Evolutionary conservation across 495 filamentous ascomycete genomes (phyloP), one percentile per base, ranked within the genome.

Genomic region (Xylaria palmicola): DNA sequence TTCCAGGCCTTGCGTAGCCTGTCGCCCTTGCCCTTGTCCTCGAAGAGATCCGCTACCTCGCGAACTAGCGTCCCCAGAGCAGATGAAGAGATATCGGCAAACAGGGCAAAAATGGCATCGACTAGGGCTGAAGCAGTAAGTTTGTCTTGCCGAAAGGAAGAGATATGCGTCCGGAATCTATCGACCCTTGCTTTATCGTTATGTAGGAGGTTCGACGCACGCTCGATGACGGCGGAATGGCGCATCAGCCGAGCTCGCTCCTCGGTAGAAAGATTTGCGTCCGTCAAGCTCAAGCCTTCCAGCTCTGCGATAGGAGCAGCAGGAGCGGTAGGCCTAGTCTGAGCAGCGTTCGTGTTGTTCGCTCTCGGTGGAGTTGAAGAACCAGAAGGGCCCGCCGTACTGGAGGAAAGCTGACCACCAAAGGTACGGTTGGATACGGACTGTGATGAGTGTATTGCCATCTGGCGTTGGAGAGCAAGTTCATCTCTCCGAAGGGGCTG

Each of bases 21-120:
- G 9, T 85, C 86, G 12, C 82, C 84, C 68, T 96, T 97, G 10
- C 66, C 68, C 41, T 87, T 82, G 49, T 93, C 88, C 64, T 98
- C 92, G 66, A 92, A 99, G 20, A 98, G 88, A 4, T 98, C 95
- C 19, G 92, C 90, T 4, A 97, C 86, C 65, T 98, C 95, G 47
- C 92, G 90, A 64, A 98, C 84, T 0, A 98, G 82, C 40, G 92
- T 97, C 8, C 93, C 92, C 0, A 99, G 79, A 37, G 96, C 90
- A 1, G 80, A 77, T 10, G 88, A 85, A 4, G 86, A 83, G 4
- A 86, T 88, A 70, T 97, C 92, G 12, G 80, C 73, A 65, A 97
- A 96, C 8, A 96, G 78, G 9, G 89, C 81, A 71, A 85, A 83
- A 69, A 96, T 91, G 24, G 84, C 83, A 59, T 96, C 90, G 56